Conservation (phyloP, 257 asterid genomes). For the Gentiana straminea region DNA sequence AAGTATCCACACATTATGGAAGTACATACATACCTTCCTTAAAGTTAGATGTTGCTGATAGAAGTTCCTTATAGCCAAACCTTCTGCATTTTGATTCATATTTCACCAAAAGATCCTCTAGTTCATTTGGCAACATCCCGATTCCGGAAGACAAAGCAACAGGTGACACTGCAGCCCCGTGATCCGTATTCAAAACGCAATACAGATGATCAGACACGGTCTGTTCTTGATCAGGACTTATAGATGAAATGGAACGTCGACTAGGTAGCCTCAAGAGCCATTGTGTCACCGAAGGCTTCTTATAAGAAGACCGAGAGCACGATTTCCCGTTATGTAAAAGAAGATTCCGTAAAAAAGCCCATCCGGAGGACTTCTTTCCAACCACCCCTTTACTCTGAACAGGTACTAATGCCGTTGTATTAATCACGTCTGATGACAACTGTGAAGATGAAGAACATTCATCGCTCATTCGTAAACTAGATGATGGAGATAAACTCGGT, state of each 20-base stretch:
- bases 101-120: conserved; percentile 46
- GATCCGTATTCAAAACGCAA: conserved; percentile 25
- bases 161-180: conserved; percentile 30
- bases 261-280: conserved; percentile 42
- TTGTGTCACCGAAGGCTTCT: conserved; percentile 39
- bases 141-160: conserved; percentile 20
- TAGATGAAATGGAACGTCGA: conserved; percentile 50
- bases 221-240: conserved; percentile 63
- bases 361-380: conserved; percentile 37
- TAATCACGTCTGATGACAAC: conserved; percentile 19
- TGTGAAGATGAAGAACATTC: conserved; percentile 13
- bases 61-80: conserved; percentile 68
- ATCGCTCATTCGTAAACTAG: conserved; percentile 9
- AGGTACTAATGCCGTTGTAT: conserved; percentile 52
- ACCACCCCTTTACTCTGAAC: conserved; percentile 20
- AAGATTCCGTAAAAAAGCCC: conserved; percentile 47
- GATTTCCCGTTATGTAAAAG: conserved; percentile 25
- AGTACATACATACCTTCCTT: conserved; percentile 36
- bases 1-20: not conserved
- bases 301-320: conserved; percentile 25
- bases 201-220: conserved; percentile 19
- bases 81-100: conserved; percentile 38
- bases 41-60: conserved; percentile 57
- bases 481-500: conserved; percentile 7
- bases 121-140: conserved; percentile 29